Evolutionary conservation across 352 stramenopile genomes (phyloP), one percentile per base, ranked within the genome.

Genomic region (Globisporangium cylindrosporum): DNA sequence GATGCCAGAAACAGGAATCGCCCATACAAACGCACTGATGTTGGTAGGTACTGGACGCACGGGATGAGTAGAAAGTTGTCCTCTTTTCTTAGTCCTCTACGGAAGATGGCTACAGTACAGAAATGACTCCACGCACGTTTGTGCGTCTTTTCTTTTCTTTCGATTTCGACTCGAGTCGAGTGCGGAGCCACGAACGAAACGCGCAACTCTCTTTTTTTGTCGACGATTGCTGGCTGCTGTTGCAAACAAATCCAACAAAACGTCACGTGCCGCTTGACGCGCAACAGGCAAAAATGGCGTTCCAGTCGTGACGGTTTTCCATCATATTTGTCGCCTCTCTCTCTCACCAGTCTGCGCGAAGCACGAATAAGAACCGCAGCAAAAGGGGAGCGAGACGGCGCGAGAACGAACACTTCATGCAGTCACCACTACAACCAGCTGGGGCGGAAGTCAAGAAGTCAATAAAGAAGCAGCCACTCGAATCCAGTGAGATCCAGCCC

Each of bases 91-190:
- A 27, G 55, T 46, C 55, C 18, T 46, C 9, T 20, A 14, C 14
- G 18, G 29, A 38, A 43, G 25, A 61, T 61, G 55, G 55, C 55
- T 61, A 61, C 55, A 61, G 55, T 61, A 61, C 55, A 61, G 55
- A 61, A 36, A 61, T 61, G 55, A 61, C 55, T 46, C 55, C 18
- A 41, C 18, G 32, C 32, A 38, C 32, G 5, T 38, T 38, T 38
- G 32, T 49, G 43, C 43, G 55, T 27, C 55, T 61, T 38, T 61
- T 38, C 32, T 38, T 38, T 38, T 61, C 55, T 61, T 61, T 61
- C 55, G 29, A 61, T 14, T 9, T 32, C 34, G 27, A 60, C 1
- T 38, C 25, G 12, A 59, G 53, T 12, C 32, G 32, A 38, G 32
- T 34, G n/a, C 18, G 6, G 2, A 24, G 18, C 18, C 43, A 51